Base-by-base conservation (phyloP, 768 basidiomycete species). In the Tylopilus balloui region DNA sequence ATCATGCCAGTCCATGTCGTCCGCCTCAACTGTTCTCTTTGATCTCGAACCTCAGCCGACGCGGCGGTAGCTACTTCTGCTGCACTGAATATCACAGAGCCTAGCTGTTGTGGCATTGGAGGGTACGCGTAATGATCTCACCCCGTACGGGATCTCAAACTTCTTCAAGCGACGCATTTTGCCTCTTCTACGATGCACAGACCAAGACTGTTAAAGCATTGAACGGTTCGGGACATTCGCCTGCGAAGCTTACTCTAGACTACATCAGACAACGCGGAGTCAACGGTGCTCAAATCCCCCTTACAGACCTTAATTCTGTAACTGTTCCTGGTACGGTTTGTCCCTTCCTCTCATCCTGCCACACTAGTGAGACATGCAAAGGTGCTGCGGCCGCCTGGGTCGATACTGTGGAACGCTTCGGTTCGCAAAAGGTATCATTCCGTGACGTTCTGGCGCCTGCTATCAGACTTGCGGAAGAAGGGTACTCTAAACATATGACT, bases 331-430 rank as follows among this genome's bases (percentile, higher is more conserved):
- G 88, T 79, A 29, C 11, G 41, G 1, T 31, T 31, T 42, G 4
- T 20, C 31, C n/a, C 12, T 4, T 6, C 35, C 9, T 51, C 20
- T 45, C 10, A 28, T 58, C 48, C 10, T 23, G 9, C 28, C 17
- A 53, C 32, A 31, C 14, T 49, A 50, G 31, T 38, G 13, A 27
- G 67, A 61, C 20, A 62, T 71, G 23, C 29, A 25, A 62, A 79
- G 93, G 95, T 43, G 87, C 89, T n/a, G 90, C 94, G 3, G 89
- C 92, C 28, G 92, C 92, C 14, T 98, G 95, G 94, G 74, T 89
- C 15, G 96, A 97, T 66, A 88, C 92, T 0, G 75, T 97, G 28
- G 79, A 88, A 51, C 71, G 73, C 32, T 82, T 96, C 46, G 95
- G 95, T 15, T 89, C 83, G 53, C 86, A 90, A 10, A 65, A 51